These are phyloP conservation scores for Fusarium dlaminii DNA, from an alignment of 2,329 filamentous ascomycete species.

Conservation along the genomic window DNA sequence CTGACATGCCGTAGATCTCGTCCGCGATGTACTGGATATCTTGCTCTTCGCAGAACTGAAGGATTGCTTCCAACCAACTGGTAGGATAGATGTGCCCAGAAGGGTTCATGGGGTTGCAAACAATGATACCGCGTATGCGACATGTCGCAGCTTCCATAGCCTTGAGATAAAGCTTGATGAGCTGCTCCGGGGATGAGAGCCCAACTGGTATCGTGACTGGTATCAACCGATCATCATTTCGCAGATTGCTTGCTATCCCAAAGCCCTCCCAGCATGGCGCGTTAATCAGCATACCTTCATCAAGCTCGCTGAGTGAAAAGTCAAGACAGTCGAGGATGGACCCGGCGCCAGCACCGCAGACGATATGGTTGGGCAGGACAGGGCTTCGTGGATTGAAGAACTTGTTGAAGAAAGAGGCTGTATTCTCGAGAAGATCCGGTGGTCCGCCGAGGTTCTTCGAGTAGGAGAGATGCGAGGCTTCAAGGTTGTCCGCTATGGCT, in stretches of 20 bases:
- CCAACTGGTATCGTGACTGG: not conserved
- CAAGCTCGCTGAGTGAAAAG: not conserved
- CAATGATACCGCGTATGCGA: not conserved
- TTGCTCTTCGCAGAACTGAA: not conserved
- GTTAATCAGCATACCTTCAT: not conserved
- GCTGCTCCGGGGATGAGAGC: not conserved
- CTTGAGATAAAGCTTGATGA: not conserved
- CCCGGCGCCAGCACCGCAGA: not conserved
- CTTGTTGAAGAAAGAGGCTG: not conserved
- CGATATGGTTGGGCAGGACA: not conserved
- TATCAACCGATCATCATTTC: not conserved
- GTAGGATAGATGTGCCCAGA: not conserved
- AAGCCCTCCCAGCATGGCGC: not conserved
- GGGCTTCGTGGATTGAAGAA: not conserved
- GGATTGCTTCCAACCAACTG: not conserved
- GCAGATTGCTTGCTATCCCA: not conserved
- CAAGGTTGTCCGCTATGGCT: not conserved
- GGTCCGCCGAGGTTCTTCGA: not conserved
- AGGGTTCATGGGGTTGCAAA: not conserved
- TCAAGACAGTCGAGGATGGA: not conserved
- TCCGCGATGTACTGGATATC: not conserved
- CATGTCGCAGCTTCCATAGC: not conserved
- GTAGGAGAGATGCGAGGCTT: not conserved
- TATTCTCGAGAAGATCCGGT: not conserved
- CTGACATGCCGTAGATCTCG: not conserved